Base-by-base conservation (phyloP, 1,284 basidiomycete species). In the Bjerkandera adusta region DNA sequence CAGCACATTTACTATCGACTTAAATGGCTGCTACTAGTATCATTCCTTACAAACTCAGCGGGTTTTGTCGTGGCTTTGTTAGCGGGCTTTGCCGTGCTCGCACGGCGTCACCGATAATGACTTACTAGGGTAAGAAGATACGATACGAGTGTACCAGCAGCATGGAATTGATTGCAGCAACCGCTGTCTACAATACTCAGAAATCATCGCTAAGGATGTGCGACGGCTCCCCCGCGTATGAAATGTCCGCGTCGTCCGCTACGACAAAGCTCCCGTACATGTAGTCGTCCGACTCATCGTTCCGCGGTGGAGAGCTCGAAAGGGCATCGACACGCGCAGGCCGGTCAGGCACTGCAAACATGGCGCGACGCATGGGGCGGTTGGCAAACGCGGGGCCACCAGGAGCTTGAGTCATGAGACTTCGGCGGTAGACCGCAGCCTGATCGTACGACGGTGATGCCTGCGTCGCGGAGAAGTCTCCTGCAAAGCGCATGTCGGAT, bases 391-490 rank as follows among this genome's bases (percentile, higher is more conserved):
- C 50, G 3, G 85, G 88, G n/a, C 64, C 63, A 2, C 57, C 62
- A 1, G 79, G 77, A 3, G 71, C 75, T 60, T 91, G 88, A 0
- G 87, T 85, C 55, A 90, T 59, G 32, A 92, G 67, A 50, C 87
- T 82, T 49, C 77, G 76, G 21, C 79, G 75, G 61, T 91, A 92
- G 10, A 76, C 71, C 35, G 76, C 68, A 4, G 69, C 70, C 64
- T 92, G 89, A 50, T 90, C 76, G 57, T 91, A 93, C 10, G 83
- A 85, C n/a, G 77, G 71, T 12, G 85, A 80, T 13, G 72, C 73
- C 61, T 93, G 92, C 11, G 90, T 91, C 45, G 79, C 73, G 10
- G 77, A 71, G 7, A 78, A 68, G 44, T 85, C 78, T 47, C 80
- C 74, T 13, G 91, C 68, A 63, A 91, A 92, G 51, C 67, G 70